Evolutionary conservation across 768 basidiomycete genomes (phyloP).

Genomic region (Tulasnella sp.): DNA sequence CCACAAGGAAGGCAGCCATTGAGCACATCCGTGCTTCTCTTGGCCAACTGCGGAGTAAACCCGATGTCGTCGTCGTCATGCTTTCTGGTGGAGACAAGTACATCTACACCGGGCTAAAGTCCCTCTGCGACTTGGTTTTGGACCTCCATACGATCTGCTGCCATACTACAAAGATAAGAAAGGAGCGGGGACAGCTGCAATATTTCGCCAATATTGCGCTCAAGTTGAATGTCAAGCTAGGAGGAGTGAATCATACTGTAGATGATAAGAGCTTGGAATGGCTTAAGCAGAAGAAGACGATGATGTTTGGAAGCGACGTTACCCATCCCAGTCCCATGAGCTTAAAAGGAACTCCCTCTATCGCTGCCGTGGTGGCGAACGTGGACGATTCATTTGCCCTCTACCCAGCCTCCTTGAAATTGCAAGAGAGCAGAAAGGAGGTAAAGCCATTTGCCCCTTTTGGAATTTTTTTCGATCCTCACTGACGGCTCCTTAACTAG

Average conservation of each 20-base stretch:
- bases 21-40: slow-evolving; percentile 33
- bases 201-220: slow-evolving; percentile 65
- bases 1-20: slow-evolving; percentile 41
- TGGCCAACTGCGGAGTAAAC: slow-evolving; percentile 29
- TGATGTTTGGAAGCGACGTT: slow-evolving; percentile 77
- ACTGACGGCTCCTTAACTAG: slow-evolving; percentile 17
- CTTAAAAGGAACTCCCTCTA: slow-evolving; percentile 61
- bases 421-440: slow-evolving; percentile 65
- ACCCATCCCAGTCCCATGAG: slow-evolving; percentile 72
- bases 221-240: slow-evolving; percentile 73
- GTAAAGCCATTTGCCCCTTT: slow-evolving; percentile 25
- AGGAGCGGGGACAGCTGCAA: slow-evolving; percentile 58
- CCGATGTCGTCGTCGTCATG: slow-evolving; percentile 57
- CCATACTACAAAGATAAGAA: slow-evolving; percentile 56
- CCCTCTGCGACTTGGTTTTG: slow-evolving; percentile 56
- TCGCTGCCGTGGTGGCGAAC: slow-evolving; percentile 73
- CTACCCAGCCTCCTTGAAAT: slow-evolving; percentile 58
- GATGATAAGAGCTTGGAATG: slow-evolving; percentile 44
- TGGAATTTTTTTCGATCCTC: not conserved
- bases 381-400: slow-evolving; percentile 53
- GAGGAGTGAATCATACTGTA: slow-evolving; percentile 63
- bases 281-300: slow-evolving; percentile 54
- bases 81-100: slow-evolving; percentile 54
- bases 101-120: slow-evolving; percentile 74
- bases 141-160: slow-evolving; percentile 61